Conservation (phyloP, 2,329 filamentous ascomycete species). For the Sclerotinia borealis region DNA sequence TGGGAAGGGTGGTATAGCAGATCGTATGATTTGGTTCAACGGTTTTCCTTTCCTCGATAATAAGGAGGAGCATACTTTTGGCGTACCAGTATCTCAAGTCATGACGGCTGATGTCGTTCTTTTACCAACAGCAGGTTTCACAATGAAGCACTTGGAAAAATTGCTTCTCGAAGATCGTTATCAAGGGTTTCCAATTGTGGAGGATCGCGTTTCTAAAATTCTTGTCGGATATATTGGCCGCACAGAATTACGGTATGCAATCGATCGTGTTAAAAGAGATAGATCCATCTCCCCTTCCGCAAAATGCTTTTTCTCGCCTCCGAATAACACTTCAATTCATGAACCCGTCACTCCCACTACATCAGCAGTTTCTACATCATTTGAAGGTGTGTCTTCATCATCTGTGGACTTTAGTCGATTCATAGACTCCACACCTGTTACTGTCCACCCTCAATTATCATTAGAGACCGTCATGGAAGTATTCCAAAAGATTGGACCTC, state of each 20-base stretch:
- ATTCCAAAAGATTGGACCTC: conserved; percentile 94
- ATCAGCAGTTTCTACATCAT: conserved; percentile 37
- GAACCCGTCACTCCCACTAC: conserved; percentile 23
- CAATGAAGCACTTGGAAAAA: conserved; percentile 68
- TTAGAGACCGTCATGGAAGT: conserved; percentile 98
- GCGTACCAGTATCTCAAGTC: conserved; percentile 82
- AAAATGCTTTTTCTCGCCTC: conserved; percentile 60
- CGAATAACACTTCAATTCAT: conserved; percentile 41
- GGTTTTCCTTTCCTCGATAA: conserved; percentile 95
- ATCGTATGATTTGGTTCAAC: conserved; percentile 98
- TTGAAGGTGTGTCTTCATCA: conserved; percentile 53
- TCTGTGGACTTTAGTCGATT: conserved; percentile 79
- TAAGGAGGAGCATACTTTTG: conserved; percentile 96
- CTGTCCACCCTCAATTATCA: conserved; percentile 82
- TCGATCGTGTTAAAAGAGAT: conserved; percentile 70
- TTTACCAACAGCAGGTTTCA: conserved; percentile 68
- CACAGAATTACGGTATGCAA: conserved; percentile 85
- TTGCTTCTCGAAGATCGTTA: conserved; percentile 74
- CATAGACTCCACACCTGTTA: conserved; percentile 82
- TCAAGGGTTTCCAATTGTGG: conserved; percentile 89
- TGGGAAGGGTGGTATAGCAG: conserved; percentile 93
- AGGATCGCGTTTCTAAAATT: conserved; percentile 62
- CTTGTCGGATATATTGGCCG: conserved; percentile 89
- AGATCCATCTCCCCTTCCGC: conserved; percentile 59
- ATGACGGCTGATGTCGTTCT: conserved; percentile 76